Base-by-base conservation (phyloP, 306 rosid genomes). In the Acacia confusa region DNA sequence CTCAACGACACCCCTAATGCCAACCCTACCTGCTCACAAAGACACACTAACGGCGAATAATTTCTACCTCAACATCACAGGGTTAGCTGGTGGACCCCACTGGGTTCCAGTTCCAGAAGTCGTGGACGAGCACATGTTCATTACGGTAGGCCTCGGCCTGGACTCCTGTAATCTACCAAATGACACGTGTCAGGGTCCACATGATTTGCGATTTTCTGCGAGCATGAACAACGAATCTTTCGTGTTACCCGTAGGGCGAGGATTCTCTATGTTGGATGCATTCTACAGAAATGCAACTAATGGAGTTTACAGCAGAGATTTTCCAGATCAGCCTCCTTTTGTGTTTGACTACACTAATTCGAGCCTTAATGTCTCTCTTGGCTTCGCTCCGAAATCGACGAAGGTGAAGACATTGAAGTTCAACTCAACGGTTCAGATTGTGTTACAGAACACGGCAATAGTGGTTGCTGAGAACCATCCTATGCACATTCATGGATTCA, bases 201-300 rank as follows among this genome's bases (percentile, higher is more conserved):
- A 15, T 1, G 50, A 25, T 7, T 19, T 50, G 20, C 45, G 85
- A 9, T 4, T 84, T 0, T 88, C 94, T 15, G 87, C 92, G 19
- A 85, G 89, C 85, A 90, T 90, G 94, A 90, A 88, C 83, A 88
- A 90, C 28, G 89, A 86, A 32, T 90, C 94, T 0, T 90, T 88
- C 19, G 48, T 32, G 73, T 47, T 87, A 9, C 94, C 94, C 2
- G 75, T 4, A 79, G 50, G 71, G 28, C 45, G 47, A 25, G 32
- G 24, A 2, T 1, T 74, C 17, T 87, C 94, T 0, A 88, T 90
- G 91, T 20, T 90, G 69, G 74, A 90, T 74, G 94, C 94, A 12
- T 81, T 75, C 19, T 80, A 25, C 19, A 0, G 1, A 36, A 36
- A 77, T 4, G 66, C 8, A 11, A 30, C 64, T 27, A 43, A 30